Evolutionary conservation across 306 rosid species (phyloP).

Genomic region (Astragalus membranaceus): DNA sequence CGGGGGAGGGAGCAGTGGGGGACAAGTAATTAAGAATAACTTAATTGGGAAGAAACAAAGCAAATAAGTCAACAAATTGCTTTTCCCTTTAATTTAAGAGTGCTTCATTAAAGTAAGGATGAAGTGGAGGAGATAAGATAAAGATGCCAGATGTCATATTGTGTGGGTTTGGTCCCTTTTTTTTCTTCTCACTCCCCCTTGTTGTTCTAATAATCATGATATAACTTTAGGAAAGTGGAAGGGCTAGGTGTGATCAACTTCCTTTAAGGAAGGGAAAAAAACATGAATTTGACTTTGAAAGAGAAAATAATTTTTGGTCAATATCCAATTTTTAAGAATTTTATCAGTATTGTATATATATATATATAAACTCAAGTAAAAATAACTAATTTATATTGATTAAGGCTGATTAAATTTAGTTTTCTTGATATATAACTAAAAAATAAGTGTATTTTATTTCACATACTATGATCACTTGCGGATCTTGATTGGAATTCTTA

Average conservation of each 20-base stretch:
- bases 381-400: no score
- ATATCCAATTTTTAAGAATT: neutral
- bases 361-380: no score
- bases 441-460: no score
- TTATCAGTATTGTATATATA: no score
- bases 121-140: neutral
- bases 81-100: neutral
- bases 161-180: neutral
- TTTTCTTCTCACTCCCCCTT: neutral
- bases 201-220: constrained; percentile 1
- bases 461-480: no score
- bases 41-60: neutral
- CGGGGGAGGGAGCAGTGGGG: no score
- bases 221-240: neutral
- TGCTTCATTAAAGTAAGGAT: neutral
- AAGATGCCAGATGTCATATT: constrained; percentile 1
- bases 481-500: no score
- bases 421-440: no score
- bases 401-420: no score
- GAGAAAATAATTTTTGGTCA: neutral
- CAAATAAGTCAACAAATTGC: neutral
- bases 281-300: neutral
- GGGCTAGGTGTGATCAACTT: neutral
- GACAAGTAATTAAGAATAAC: no score
- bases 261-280: neutral